These are phyloP conservation scores for Fonsecaea pedrosoi DNA, from an alignment of 2,329 filamentous ascomycete species.

Conservation along the genomic window DNA sequence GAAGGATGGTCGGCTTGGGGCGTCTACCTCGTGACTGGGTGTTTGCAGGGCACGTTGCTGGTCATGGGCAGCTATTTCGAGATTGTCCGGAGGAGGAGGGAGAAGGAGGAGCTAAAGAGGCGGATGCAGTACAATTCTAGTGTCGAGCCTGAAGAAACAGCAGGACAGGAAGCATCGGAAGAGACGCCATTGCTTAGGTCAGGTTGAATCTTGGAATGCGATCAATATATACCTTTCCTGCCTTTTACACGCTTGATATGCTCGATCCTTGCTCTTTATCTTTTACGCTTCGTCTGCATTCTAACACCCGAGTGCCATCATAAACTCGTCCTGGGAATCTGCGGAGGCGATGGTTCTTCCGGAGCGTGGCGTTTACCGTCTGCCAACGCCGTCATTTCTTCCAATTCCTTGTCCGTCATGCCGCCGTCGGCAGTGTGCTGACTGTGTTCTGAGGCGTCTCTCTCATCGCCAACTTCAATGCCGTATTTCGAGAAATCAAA, in stretches of 20 bases:
- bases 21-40: slow-evolving; percentile 84
- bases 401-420: slow-evolving; percentile 39
- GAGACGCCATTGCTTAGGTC: slow-evolving; percentile 30
- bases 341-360: slow-evolving; percentile 28
- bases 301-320: neutral
- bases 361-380: slow-evolving; percentile 37
- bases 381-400: slow-evolving; percentile 39
- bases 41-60: slow-evolving; percentile 81
- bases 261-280: neutral
- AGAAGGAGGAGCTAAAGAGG: slow-evolving; percentile 33
- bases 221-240: neutral
- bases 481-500: slow-evolving; percentile 68
- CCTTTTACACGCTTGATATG: neutral
- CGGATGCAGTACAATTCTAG: slow-evolving; percentile 28
- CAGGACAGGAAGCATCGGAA: slow-evolving; percentile 19
- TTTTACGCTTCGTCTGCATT: neutral
- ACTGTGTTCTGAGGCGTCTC: slow-evolving; percentile 32
- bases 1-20: slow-evolving; percentile 96
- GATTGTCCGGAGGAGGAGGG: slow-evolving; percentile 30
- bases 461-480: slow-evolving; percentile 50
- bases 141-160: neutral
- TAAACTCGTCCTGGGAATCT: slow-evolving; percentile 7
- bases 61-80: slow-evolving; percentile 78
- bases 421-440: slow-evolving; percentile 30
- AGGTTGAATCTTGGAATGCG: neutral